Base-by-base conservation (phyloP, 164 flowering plant species). In the Chimonanthus salicifolius region DNA sequence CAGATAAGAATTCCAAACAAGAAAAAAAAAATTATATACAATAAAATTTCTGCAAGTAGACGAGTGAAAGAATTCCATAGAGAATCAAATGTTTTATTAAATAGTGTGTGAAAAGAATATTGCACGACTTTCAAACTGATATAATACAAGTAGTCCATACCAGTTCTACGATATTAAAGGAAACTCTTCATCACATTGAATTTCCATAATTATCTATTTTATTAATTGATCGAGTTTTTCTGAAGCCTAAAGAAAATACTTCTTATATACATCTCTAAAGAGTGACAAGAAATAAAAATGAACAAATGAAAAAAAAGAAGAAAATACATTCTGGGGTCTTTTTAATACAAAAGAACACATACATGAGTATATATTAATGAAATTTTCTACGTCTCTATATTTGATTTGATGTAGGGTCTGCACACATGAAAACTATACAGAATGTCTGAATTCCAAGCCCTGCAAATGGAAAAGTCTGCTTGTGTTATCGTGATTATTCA, bases 321-420 rank as follows among this genome's bases (percentile, higher is more conserved):
- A 48, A 71, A 20, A 21, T 47, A 71, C 47, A 5, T 13, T 58
- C 47, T 74, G 6, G 16, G 48, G 67, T 58, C 33, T 68, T 72
- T 16, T 44, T 70, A 20, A 46, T 74, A 67, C 79, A 44, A 79
- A 75, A 76, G 79, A 78, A 76, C 72, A 72, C 33, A 75, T 73
- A 75, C 77, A 82, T 78, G 9, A 13, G 78, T 65, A 18, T 18
- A 58, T 50, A 64, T 13, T 72, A 5, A 48, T 71, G 58, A 47
- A 4, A 33, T 74, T 47, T 20, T n/a, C 66, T 68, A 60, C 5
- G 21, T 74, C 49, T 44, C 67, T 74, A 47, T 43, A 33, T 33
- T 49, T 62, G 3, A 60, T 67, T 62, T 71, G 16, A 54, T 54
- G 60, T 0, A 43, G 46, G 47, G 58, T 67, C 71, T 74, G 43